phyloP scores from a whole-genome alignment of 2,329 filamentous ascomycete genomes.

The Aspergillus pseudotamarii region DNA sequence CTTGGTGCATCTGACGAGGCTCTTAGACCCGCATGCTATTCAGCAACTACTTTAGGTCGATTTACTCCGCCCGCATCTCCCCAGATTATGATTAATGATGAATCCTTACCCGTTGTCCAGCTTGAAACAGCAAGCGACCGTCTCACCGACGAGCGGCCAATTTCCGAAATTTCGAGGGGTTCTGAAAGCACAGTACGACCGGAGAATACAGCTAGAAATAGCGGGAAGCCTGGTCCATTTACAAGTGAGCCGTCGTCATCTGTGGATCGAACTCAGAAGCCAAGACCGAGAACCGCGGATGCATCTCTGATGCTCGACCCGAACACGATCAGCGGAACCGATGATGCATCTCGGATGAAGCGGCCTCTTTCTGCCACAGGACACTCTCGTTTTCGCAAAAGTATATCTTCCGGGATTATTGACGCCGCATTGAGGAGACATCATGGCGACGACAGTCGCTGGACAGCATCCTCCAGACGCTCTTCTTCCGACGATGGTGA shows the following conservation, averaged over 20 bases:
- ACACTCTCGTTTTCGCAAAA: constrained; percentile 34
- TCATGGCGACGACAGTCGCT: constrained; percentile 25
- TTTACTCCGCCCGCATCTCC: constrained; percentile 40
- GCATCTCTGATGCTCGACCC: constrained; percentile 37
- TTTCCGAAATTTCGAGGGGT: constrained; percentile 82
- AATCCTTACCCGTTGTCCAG: constrained; percentile 12
- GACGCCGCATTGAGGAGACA: constrained; percentile 28
- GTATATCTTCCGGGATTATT: constrained; percentile 32
- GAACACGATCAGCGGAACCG: constrained; percentile 18
- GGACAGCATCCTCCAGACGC: constrained; percentile 26
- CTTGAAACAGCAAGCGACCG: constrained; percentile 19
- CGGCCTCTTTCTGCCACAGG: constrained; percentile 46
- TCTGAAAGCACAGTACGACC: constrained; percentile 72
- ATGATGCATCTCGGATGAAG: constrained; percentile 32
- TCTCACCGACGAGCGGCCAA: constrained; percentile 69
- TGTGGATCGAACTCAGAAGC: constrained; percentile 28
- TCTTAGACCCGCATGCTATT: constrained; percentile 37
- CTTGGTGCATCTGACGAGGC: constrained; percentile 31
- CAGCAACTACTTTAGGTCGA: constrained; percentile 32
- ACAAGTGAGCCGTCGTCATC: constrained; percentile 57
- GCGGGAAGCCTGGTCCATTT: constrained; percentile 47
- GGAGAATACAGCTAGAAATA: constrained; percentile 75
- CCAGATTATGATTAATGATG: constrained; percentile 21
- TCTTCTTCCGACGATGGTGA: constrained; percentile 34
- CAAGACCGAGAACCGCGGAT: constrained; percentile 50